A percentile compares a stretch with the other conserved stretches of the same genome.
phyloP scores from a whole-genome alignment of 345 rosid genomes.

The Boechera stricta region DNA sequence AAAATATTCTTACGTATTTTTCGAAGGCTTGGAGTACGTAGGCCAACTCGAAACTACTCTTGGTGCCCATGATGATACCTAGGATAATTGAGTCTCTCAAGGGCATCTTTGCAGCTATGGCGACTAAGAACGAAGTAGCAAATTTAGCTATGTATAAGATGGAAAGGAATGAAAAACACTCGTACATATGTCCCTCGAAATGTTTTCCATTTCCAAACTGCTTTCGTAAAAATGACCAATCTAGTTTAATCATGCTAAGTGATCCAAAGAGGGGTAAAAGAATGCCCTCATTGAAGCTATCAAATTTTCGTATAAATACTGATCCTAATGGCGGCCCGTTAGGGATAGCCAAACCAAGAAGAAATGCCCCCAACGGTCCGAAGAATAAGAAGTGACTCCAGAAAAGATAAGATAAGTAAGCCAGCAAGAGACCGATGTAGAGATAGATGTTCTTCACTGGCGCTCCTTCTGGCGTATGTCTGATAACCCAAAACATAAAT shows the following conservation, averaged over 20 bases:
- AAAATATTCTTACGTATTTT: slow-evolving; percentile 29
- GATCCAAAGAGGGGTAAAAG: slow-evolving; percentile 49
- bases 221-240: slow-evolving; percentile 7
- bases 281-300: slow-evolving; percentile 39
- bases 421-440: slow-evolving; percentile 23
- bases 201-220: not conserved
- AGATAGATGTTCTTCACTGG: slow-evolving; percentile 32
- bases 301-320: slow-evolving; percentile 44
- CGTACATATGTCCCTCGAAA: slow-evolving; percentile 11
- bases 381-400: not conserved
- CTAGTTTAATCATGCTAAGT: slow-evolving; percentile 34
- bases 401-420: slow-evolving; percentile 16
- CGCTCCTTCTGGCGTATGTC: slow-evolving; percentile 46
- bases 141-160: slow-evolving; percentile 38
- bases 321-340: slow-evolving; percentile 58
- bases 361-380: slow-evolving; percentile 35
- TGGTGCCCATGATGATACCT: slow-evolving; percentile 48
- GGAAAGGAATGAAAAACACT: slow-evolving; percentile 25
- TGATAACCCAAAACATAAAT: slow-evolving; percentile 48
- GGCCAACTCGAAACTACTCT: slow-evolving; percentile 50
- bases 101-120: slow-evolving; percentile 50
- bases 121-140: slow-evolving; percentile 32
- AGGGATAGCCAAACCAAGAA: slow-evolving; percentile 54
- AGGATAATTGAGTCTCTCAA: slow-evolving; percentile 48
- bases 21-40: slow-evolving; percentile 5